Conservation (phyloP, 2,329 filamentous ascomycete genomes). For the Fusarium nygamai region DNA sequence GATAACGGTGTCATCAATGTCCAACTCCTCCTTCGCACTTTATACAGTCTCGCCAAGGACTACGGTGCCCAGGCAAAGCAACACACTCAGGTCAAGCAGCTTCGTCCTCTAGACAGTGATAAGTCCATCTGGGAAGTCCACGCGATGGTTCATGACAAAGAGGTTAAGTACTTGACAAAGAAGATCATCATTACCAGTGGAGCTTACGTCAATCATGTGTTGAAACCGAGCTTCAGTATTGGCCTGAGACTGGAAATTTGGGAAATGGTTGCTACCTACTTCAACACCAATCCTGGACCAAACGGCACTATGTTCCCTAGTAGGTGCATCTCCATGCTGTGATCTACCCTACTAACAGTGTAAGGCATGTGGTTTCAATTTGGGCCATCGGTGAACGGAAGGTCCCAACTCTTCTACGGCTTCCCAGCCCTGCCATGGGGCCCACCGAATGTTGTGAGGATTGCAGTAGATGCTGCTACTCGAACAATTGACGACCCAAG, state of each 20-base stretch:
- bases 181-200: conserved; percentile 21
- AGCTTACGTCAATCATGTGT: conserved; percentile 21
- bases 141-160: neutral
- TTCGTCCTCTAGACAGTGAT: neutral
- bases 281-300: conserved; percentile 25
- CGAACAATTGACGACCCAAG: conserved; percentile 10
- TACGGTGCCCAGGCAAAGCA: conserved; percentile 19
- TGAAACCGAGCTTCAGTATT: conserved; percentile 23
- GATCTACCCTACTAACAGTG: accelerated
- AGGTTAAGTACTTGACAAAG: neutral
- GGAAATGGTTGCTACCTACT: conserved; percentile 33
- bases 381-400: neutral
- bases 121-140: conserved; percentile 15
- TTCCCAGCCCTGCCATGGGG: conserved; percentile 26
- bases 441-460: conserved; percentile 20
- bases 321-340: neutral
- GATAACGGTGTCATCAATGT: conserved; percentile 30
- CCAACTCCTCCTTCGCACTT: conserved; percentile 3
- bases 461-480: conserved; percentile 27
- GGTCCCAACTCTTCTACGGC: conserved; percentile 27
- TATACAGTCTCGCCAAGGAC: conserved; percentile 16
- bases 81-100: conserved; percentile 10
- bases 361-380: conserved; percentile 32
- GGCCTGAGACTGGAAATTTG: conserved; percentile 22
- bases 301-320: conserved; percentile 30